A percentile compares a stretch with the other conserved stretches of the same genome.
Conservation (phyloP, 1,284 basidiomycete genomes). For the Neolentinus lepideus region DNA sequence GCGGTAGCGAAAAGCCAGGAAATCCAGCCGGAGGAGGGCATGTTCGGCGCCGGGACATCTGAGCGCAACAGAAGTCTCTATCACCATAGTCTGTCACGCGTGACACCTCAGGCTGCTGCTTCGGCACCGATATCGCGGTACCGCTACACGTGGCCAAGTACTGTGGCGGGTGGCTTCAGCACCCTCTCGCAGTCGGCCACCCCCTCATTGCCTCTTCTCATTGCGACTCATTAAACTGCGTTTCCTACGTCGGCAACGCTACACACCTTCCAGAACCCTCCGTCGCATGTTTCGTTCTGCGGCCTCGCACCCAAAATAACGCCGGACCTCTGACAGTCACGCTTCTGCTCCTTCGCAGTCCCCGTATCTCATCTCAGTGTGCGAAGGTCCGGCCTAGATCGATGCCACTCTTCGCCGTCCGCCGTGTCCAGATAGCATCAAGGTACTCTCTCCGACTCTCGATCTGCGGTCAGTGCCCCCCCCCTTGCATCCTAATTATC, state of each 20-base stretch:
- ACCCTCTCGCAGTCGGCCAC: too few relatives aligned
- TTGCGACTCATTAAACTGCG: too few relatives aligned
- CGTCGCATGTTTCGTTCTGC: background rate
- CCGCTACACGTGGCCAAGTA: background rate
- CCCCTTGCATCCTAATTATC: background rate
- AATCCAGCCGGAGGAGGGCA: background rate
- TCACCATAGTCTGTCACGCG: background rate
- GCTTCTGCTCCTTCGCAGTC: background rate
- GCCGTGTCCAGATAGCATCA: background rate
- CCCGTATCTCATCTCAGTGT: background rate
- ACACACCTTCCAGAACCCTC: too few relatives aligned
- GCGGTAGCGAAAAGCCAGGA: conserved; percentile 1
- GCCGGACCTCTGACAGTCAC: background rate
- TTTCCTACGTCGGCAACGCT: too few relatives aligned
- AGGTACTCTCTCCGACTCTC: background rate
- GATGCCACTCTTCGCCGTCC: background rate
- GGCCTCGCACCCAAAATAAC: background rate
- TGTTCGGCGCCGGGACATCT: background rate
- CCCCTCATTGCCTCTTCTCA: too few relatives aligned
- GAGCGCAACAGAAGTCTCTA: background rate
- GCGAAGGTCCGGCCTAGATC: background rate
- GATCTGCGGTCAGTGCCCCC: background rate
- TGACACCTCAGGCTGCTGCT: background rate
- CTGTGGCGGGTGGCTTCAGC: too few relatives aligned
- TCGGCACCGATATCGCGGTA: background rate